These are phyloP conservation scores for Calonectria hongkongensis DNA, from an alignment of 2,329 filamentous ascomycete species.

Conservation along the genomic window DNA sequence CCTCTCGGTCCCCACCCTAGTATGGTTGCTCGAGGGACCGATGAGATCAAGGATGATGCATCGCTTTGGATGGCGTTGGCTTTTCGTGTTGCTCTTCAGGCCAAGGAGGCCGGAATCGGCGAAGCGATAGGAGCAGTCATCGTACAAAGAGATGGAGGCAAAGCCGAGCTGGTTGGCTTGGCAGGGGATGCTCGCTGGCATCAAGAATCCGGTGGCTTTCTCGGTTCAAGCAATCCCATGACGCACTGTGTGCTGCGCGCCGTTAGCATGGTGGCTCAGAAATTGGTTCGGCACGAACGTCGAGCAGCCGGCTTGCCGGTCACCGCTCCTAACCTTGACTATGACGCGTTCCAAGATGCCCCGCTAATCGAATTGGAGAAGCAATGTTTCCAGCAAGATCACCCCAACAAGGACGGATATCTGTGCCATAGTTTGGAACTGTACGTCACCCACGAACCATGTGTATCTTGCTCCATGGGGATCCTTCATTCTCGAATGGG, in stretches of 20 bases:
- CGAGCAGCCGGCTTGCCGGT: slow-evolving; percentile 60
- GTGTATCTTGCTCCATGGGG: slow-evolving; percentile 97
- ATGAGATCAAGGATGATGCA: slow-evolving; percentile 79
- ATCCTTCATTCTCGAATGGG: slow-evolving; percentile 95
- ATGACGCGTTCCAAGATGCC: slow-evolving; percentile 80
- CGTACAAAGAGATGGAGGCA: slow-evolving; percentile 76
- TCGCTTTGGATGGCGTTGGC: slow-evolving; percentile 82
- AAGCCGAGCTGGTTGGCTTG: slow-evolving; percentile 78
- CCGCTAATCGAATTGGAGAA: slow-evolving; percentile 82
- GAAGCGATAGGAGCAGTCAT: slow-evolving; percentile 85
- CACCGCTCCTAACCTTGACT: slow-evolving; percentile 66
- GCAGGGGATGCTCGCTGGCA: slow-evolving; percentile 86
- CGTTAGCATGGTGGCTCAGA: slow-evolving; percentile 87
- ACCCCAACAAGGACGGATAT: slow-evolving; percentile 85
- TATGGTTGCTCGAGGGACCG: slow-evolving; percentile 81
- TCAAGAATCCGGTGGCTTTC: slow-evolving; percentile 67
- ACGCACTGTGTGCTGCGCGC: slow-evolving; percentile 86
- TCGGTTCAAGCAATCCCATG: slow-evolving; percentile 80
- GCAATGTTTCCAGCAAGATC: slow-evolving; percentile 77
- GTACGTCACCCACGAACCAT: slow-evolving; percentile 96
- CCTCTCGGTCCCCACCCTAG: slow-evolving; percentile 89
- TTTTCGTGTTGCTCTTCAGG: slow-evolving; percentile 76
- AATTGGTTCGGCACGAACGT: slow-evolving; percentile 75
- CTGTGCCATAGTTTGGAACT: slow-evolving; percentile 95
- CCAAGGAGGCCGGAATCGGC: slow-evolving; percentile 75